Evolutionary conservation across 305 asterid genomes (phyloP).

Genomic region (Fraxinus sp.): DNA sequence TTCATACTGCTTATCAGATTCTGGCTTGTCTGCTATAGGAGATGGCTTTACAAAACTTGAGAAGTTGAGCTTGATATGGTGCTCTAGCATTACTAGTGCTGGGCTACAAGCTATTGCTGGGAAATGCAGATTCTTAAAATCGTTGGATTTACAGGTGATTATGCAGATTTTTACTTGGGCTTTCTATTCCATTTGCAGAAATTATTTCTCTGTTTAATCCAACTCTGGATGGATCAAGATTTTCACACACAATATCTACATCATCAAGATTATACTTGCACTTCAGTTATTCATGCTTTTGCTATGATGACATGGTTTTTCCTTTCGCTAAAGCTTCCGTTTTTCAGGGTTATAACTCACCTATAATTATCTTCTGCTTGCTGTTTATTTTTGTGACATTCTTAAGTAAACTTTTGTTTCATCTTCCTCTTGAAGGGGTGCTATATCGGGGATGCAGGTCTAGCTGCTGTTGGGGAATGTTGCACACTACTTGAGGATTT

Average conservation of each 20-base stretch:
- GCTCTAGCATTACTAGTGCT: conserved; percentile 65
- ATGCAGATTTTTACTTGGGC: conserved; percentile 9
- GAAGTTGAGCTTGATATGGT: conserved; percentile 82
- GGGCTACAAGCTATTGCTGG: conserved; percentile 71
- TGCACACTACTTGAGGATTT: conserved; percentile 72
- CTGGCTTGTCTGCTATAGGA: conserved; percentile 67
- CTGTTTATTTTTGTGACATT: not conserved
- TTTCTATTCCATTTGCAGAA: conserved; percentile 3
- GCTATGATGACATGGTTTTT: not conserved
- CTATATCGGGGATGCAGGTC: conserved; percentile 84
- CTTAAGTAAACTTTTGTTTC: conserved; percentile 17
- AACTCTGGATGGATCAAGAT: conserved; percentile 19
- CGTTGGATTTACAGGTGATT: conserved; percentile 85
- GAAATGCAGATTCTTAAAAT: conserved; percentile 57
- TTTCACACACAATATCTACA: not conserved
- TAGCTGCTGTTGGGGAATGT: conserved; percentile 75
- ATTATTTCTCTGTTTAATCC: conserved; percentile 4
- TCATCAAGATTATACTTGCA: not conserved
- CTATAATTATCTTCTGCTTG: conserved; percentile 13
- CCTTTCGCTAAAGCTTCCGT: not conserved
- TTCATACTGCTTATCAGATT: conserved; percentile 63
- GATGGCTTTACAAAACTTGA: conserved; percentile 68
- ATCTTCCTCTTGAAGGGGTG: conserved; percentile 59
- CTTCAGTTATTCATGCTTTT: not conserved
- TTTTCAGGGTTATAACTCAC: not conserved